phyloP scores from a whole-genome alignment of 2,329 filamentous ascomycete species.

The Ampelomyces quisqualis region DNA sequence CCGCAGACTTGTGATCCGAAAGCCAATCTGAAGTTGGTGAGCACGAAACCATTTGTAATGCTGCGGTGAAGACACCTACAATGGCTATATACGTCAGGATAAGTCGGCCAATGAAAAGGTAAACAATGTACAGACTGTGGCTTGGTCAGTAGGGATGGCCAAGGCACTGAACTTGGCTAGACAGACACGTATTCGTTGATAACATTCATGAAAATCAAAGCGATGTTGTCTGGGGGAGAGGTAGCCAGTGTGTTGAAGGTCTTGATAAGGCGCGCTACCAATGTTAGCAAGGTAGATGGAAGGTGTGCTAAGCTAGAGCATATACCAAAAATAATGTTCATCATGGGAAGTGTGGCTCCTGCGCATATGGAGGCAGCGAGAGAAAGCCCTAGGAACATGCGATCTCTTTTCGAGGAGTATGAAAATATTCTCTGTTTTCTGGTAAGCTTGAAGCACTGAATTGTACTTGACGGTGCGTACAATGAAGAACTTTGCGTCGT shows the following conservation, averaged over 20 bases:
- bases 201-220: constrained; percentile 11
- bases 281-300: too few relatives aligned
- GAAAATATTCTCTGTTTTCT: constrained; percentile 23
- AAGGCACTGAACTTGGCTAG: background rate
- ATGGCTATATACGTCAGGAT: constrained; percentile 57
- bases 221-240: constrained; percentile 2
- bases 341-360: constrained; percentile 49
- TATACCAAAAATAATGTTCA: constrained; percentile 59
- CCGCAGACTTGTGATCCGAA: constrained; percentile 27
- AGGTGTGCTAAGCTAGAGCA: too few relatives aligned
- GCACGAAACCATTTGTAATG: too few relatives aligned
- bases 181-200: constrained; percentile 25
- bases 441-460: background rate
- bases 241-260: constrained; percentile 12
- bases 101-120: constrained; percentile 59
- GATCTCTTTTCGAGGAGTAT: constrained; percentile 17
- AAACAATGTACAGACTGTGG: constrained; percentile 52
- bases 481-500: background rate
- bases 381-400: constrained; percentile 15
- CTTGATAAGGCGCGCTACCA: constrained; percentile 17
- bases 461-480: background rate
- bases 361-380: constrained; percentile 21
- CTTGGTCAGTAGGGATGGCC: background rate
- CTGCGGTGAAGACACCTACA: too few relatives aligned
- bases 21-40: too few relatives aligned